Evolutionary conservation across 2,329 filamentous ascomycete genomes (phyloP), one percentile per base, ranked within the genome.

Genomic region (Cercospora sp.): DNA sequence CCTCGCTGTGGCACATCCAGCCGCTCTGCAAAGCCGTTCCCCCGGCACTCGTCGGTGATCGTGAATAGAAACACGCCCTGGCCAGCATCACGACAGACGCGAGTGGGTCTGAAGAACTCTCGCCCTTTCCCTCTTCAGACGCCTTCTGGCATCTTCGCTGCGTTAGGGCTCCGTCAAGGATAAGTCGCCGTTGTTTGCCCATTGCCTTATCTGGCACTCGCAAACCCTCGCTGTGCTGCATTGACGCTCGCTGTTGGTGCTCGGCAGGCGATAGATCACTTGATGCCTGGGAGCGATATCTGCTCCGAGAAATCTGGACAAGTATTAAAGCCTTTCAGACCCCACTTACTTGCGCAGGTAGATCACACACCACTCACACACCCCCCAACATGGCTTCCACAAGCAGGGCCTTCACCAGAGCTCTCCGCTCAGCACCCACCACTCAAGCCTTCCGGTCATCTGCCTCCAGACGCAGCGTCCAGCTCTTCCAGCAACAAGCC

Each of bases 401-500:
- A 53, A 75, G 78, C 70, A 75, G 77, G 67, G 76, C 76, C 53
- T 77, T 83, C 66, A 76, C 79, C 60, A 79, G 81, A 76, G 78
- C 79, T 64, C 77, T 71, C 65, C 79, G 68, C 73, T 76, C 71
- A 73, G 83, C 76, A 82, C 87, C 70, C 79, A 67, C 73, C 5
- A 71, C 73, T 26, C 73, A 85, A 73, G 84, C 89, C 67, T 82
- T 90, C 77, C 87, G 87, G 76, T 83, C 86, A 74, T 80, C 84
- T 63, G 81, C 87, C 55, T 64, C 88, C 86, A 75, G 86, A 83
- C 76, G 78, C 79, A 82, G 84, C 73, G 84, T 85, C 57, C 85
- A 86, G 64, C 87, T 90, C 74, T 89, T 93, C 85, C 91, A 90
- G 80, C 88, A 89, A 78, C 86, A 90, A 76, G 88, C 88, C 76